A percentile compares a stretch with the other conserved stretches of the same genome.
Conservation (phyloP, 2,329 filamentous ascomycete genomes). For the Ustulina deusta region DNA sequence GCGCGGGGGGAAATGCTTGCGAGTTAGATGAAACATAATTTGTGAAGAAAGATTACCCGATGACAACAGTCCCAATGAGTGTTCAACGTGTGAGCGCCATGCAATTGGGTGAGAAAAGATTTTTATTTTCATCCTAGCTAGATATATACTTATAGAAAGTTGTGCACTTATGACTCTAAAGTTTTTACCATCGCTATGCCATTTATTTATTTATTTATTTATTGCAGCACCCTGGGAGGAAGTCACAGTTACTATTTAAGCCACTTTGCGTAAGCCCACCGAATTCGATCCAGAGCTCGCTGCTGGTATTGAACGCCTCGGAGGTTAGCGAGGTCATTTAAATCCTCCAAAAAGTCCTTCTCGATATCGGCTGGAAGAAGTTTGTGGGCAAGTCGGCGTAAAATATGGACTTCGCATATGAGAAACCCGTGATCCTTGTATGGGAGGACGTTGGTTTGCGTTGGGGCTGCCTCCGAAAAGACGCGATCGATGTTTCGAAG, state of each 20-base stretch:
- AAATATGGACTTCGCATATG: slow-evolving; percentile 87
- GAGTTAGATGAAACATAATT: too few species aligned
- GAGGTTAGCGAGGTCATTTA: slow-evolving; percentile 86
- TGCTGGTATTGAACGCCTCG: slow-evolving; percentile 82
- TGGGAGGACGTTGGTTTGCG: slow-evolving; percentile 78
- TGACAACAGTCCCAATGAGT: neutral
- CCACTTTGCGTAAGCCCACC: slow-evolving; percentile 92
- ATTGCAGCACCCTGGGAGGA: neutral
- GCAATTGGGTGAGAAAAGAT: neutral
- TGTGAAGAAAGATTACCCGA: neutral
- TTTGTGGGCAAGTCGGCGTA: slow-evolving; percentile 75
- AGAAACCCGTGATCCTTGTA: slow-evolving; percentile 95
- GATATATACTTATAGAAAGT: neutral
- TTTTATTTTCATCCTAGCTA: neutral
- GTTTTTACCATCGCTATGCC: slow-evolving; percentile 13
- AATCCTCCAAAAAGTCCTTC: slow-evolving; percentile 88
- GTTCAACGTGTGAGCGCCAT: neutral
- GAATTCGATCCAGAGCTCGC: slow-evolving; percentile 82
- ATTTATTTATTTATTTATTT: slow-evolving; percentile 12
- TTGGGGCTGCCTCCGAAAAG: slow-evolving; percentile 74
- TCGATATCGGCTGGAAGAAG: slow-evolving; percentile 80
- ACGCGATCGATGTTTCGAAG: slow-evolving; percentile 90
- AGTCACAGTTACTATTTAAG: slow-evolving; percentile 52
- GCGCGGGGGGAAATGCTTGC: too few species aligned
- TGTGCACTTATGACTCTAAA: neutral